Evolutionary conservation across 1,284 basidiomycete genomes (phyloP).

Genomic region (Peniophora sp.): DNA sequence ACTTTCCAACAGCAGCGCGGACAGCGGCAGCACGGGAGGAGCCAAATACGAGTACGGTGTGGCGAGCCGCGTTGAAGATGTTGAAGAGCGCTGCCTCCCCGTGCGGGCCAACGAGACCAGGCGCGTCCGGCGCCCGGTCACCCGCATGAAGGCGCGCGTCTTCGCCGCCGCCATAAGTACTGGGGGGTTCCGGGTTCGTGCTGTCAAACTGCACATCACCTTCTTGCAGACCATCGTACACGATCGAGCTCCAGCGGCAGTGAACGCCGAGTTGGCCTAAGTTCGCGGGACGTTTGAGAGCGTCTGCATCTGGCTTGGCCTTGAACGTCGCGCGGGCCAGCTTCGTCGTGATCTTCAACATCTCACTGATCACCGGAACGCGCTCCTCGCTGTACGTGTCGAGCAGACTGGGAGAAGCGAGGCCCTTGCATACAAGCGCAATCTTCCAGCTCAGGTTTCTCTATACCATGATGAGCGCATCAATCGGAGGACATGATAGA

Average conservation of each 20-base stretch:
- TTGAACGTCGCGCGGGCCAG: slow-evolving; percentile 2
- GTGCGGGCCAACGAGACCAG: slow-evolving; percentile 4
- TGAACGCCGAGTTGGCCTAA: slow-evolving; percentile 25
- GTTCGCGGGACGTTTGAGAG: slow-evolving; percentile 5
- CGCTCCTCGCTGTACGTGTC: slow-evolving; percentile 14
- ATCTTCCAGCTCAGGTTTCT: slow-evolving; percentile 18
- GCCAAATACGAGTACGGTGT: not conserved
- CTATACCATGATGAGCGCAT: slow-evolving; percentile 1
- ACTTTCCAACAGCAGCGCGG: not conserved
- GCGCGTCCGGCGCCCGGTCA: slow-evolving; percentile 19
- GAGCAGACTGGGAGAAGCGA: slow-evolving; percentile 9
- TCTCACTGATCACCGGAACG: slow-evolving; percentile 15
- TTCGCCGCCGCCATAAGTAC: slow-evolving; percentile 6
- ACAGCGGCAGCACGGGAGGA: not conserved
- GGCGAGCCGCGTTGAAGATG: not conserved
- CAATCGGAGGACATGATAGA: not conserved
- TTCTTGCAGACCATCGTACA: slow-evolving; percentile 17
- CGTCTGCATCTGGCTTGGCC: not conserved
- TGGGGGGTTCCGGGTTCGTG: slow-evolving; percentile 5
- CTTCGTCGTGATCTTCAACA: slow-evolving; percentile 10
- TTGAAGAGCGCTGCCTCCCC: not conserved
- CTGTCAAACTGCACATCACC: slow-evolving; percentile 1
- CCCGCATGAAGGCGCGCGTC: slow-evolving; percentile 12
- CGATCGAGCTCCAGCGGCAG: slow-evolving; percentile 22
- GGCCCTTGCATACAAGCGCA: slow-evolving; percentile 11